These are phyloP conservation scores for Exophiala spinifera DNA, from an alignment of 2,329 filamentous ascomycete genomes.

Conservation along the genomic window DNA sequence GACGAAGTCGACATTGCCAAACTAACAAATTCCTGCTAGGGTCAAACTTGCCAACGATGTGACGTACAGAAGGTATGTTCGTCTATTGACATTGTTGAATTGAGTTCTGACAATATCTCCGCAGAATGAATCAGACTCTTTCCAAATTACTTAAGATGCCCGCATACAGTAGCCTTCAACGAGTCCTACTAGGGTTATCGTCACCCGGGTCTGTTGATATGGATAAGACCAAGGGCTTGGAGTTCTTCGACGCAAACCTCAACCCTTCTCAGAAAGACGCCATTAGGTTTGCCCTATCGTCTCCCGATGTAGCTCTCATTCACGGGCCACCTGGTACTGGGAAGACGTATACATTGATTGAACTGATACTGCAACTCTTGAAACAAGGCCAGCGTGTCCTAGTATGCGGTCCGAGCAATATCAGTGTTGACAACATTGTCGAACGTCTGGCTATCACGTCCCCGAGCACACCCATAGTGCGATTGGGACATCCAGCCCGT, in stretches of 20 bases:
- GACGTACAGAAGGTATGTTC: constrained; percentile 57
- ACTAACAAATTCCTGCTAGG: constrained; percentile 43
- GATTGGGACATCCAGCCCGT: constrained; percentile 88
- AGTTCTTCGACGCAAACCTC: constrained; percentile 55
- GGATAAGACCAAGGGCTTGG: constrained; percentile 43
- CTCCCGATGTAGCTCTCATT: constrained; percentile 79
- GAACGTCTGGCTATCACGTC: constrained; percentile 66
- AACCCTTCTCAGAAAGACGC: constrained; percentile 64
- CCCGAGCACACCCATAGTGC: constrained; percentile 78
- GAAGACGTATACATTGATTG: constrained; percentile 94
- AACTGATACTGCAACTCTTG: constrained; percentile 87
- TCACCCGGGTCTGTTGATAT: constrained; percentile 52
- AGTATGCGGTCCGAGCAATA: constrained; percentile 95
- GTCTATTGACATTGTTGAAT: constrained; percentile 16
- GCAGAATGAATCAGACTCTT: constrained; percentile 64
- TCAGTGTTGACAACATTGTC: constrained; percentile 97
- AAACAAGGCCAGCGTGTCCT: constrained; percentile 70
- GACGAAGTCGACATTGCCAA: background rate
- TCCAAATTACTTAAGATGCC: constrained; percentile 56
- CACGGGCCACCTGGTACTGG: constrained; percentile 95
- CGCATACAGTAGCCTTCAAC: constrained; percentile 54
- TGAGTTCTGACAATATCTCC: background rate
- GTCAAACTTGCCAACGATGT: constrained; percentile 66
- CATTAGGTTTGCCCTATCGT: constrained; percentile 76
- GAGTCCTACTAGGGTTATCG: constrained; percentile 59